A percentile compares a stretch with the other conserved stretches of the same genome.
These are phyloP conservation scores for Populus hybrid DNA, from an alignment of 441 rosid species.

Conservation along the genomic window DNA sequence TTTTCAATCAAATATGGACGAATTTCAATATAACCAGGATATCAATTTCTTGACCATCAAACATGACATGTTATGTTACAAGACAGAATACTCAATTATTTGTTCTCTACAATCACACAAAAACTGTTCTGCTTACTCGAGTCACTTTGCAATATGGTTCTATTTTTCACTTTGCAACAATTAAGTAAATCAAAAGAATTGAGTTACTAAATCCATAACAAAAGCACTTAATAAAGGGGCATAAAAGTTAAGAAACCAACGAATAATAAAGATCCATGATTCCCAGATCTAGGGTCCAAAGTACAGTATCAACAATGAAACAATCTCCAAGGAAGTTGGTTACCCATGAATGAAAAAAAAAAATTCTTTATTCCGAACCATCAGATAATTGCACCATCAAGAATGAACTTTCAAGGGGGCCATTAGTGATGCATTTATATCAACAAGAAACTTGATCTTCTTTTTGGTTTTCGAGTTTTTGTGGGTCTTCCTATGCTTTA, in stretches of 20 bases:
- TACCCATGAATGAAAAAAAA: not conserved
- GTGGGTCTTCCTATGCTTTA: not conserved
- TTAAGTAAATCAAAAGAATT: not conserved
- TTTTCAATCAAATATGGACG: not conserved
- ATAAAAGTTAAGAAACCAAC: not conserved
- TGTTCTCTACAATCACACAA: not conserved
- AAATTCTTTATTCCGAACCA: not conserved
- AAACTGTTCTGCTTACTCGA: not conserved
- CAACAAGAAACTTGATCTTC: slow-evolving; percentile 1
- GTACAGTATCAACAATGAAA: not conserved
- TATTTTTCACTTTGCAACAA: not conserved
- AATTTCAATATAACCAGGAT: not conserved
- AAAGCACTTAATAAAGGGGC: not conserved
- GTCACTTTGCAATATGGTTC: not conserved
- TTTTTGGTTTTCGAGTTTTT: not conserved
- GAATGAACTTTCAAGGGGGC: not conserved
- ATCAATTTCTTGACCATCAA: not conserved
- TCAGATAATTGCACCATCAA: not conserved
- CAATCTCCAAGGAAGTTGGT: not conserved
- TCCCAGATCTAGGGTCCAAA: too few relatives aligned
- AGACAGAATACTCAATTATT: not conserved
- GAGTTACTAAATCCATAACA: not conserved
- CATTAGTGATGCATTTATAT: not conserved
- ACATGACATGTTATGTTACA: not conserved
- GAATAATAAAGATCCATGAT: not conserved